phyloP scores from a whole-genome alignment of 129 eudicot species.

The Glebionis coronaria region DNA sequence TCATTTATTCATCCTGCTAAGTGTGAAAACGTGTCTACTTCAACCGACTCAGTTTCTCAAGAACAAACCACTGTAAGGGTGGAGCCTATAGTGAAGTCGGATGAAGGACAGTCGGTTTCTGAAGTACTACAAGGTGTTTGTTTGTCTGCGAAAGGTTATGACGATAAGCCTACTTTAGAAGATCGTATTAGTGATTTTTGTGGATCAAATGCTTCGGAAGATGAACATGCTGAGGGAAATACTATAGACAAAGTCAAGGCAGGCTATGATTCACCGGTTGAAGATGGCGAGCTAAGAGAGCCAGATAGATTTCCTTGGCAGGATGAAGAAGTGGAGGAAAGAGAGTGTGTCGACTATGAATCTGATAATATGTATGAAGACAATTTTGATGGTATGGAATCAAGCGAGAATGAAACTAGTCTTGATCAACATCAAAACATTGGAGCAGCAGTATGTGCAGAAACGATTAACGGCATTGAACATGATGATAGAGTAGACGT shows the following conservation, averaged over 20 bases:
- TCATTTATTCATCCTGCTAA: slow-evolving; percentile 20
- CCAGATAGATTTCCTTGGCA: slow-evolving; percentile 29
- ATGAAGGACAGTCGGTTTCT: slow-evolving; percentile 25
- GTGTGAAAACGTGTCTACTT: slow-evolving; percentile 35
- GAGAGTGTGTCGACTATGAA: slow-evolving; percentile 73
- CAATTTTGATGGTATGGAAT: slow-evolving; percentile 53
- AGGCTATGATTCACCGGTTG: slow-evolving; percentile 38
- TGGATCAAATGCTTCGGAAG: slow-evolving; percentile 33
- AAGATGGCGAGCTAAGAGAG: slow-evolving; percentile 39
- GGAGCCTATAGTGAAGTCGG: slow-evolving; percentile 16
- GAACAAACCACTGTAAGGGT: slow-evolving; percentile 10
- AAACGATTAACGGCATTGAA: slow-evolving; percentile 25
- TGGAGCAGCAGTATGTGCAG: slow-evolving; percentile 19
- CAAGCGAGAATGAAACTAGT: slow-evolving; percentile 7
- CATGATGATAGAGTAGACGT: slow-evolving; percentile 19
- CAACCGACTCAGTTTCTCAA: slow-evolving; percentile 20
- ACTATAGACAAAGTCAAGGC: slow-evolving; percentile 25
- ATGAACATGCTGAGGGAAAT: slow-evolving; percentile 20
- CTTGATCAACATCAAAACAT: slow-evolving; percentile 10
- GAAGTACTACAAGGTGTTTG: slow-evolving; percentile 35
- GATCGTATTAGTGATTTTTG: slow-evolving; percentile 34
- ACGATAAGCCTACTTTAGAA: slow-evolving; percentile 26
- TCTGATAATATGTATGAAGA: slow-evolving; percentile 59
- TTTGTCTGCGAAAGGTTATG: slow-evolving; percentile 20
- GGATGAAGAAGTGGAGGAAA: slow-evolving; percentile 50